Conservation (phyloP, 176 grass and related monocot species). For the Hyparrhenia diplandra region DNA sequence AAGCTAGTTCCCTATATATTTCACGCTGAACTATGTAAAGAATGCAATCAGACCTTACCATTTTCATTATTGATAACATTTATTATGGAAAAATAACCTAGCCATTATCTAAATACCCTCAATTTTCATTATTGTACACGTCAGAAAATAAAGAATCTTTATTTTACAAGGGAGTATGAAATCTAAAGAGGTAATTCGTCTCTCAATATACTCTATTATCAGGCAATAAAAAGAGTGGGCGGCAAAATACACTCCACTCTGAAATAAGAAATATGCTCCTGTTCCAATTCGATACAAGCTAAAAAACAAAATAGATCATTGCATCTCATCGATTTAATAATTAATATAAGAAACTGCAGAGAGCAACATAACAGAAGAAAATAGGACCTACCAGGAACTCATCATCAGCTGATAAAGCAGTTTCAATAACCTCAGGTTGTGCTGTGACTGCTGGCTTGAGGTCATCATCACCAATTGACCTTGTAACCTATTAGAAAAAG, state of each 20-base stretch:
- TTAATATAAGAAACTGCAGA: slow-evolving; percentile 12
- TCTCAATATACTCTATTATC: not conserved
- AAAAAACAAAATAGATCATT: slow-evolving; percentile 1
- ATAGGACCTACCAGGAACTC: slow-evolving; percentile 68
- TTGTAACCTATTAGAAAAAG: slow-evolving; percentile 73
- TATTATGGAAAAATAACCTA: not conserved
- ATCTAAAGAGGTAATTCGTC: not conserved
- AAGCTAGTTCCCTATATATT: not conserved
- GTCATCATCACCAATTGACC: slow-evolving; percentile 95
- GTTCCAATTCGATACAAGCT: not conserved
- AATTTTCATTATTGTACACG: not conserved
- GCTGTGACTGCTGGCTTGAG: slow-evolving; percentile 95
- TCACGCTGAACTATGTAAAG: not conserved
- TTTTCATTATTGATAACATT: not conserved
- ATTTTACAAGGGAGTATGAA: not conserved
- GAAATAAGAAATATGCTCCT: not conserved
- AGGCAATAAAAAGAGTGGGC: not conserved
- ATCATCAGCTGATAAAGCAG: slow-evolving; percentile 66
- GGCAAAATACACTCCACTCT: not conserved
- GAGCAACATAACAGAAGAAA: not conserved
- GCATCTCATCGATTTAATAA: not conserved
- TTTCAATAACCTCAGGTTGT: slow-evolving; percentile 71
- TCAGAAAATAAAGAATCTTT: not conserved
- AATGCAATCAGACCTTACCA: not conserved
- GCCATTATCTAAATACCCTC: not conserved